A percentile compares a stretch with the other conserved stretches of the same genome.
Conservation (phyloP, 169 alveolate species). For the Plasmodium coatneyi region DNA sequence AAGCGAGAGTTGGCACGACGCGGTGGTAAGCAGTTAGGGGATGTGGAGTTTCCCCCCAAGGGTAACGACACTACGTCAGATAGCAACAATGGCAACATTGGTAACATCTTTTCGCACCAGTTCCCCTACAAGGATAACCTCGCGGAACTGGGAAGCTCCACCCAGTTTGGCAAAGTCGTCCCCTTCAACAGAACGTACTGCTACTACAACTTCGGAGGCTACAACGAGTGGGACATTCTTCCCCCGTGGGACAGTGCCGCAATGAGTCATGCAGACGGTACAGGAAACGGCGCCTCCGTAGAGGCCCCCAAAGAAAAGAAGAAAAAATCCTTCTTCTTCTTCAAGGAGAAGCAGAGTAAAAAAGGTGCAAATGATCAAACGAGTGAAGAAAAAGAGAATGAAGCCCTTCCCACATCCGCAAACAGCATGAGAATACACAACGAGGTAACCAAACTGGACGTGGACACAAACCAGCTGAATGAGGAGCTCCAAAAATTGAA, state of each 20-base stretch:
- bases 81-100: not conserved
- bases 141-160: not conserved
- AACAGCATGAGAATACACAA: conserved; percentile 1
- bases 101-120: conserved; percentile 16
- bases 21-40: not conserved
- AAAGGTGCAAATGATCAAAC: not conserved
- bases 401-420: not conserved
- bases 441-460: conserved; percentile 7
- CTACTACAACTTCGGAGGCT: conserved; percentile 37
- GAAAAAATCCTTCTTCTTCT: conserved; percentile 17
- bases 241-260: not conserved
- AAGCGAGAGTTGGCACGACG: not conserved
- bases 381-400: not conserved
- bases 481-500: conserved; percentile 8
- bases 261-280: not conserved
- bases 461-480: conserved; percentile 13
- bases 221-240: conserved; percentile 30
- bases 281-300: not conserved
- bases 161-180: conserved; percentile 33
- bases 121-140: conserved; percentile 38
- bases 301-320: not conserved
- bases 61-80: not conserved
- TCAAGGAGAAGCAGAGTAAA: conserved; percentile 33
- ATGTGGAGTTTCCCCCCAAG: not conserved
- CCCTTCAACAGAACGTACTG: not conserved